Conservation (phyloP, 306 rosid species). For the Echinosophora koreensis region DNA sequence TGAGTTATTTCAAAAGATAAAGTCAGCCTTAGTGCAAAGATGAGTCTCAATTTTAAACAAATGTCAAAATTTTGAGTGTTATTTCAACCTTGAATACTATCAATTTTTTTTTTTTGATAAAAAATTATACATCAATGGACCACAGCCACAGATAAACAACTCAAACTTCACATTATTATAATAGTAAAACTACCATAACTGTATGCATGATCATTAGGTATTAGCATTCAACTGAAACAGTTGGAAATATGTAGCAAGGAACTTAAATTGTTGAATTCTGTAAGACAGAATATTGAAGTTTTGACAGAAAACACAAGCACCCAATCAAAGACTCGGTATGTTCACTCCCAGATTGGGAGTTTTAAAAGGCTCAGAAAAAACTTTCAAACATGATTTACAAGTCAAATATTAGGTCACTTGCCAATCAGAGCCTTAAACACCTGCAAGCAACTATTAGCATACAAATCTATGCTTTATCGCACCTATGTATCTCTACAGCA, state of each 20-base stretch:
- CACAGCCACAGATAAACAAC: neutral
- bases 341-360: neutral
- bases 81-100: neutral
- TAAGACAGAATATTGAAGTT: neutral
- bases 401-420: conserved; percentile 17
- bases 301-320: neutral
- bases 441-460: conserved; percentile 14
- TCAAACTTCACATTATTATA: neutral
- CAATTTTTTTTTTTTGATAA: neutral
- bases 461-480: neutral
- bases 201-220: neutral
- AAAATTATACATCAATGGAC: too few relatives aligned
- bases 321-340: neutral
- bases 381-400: conserved; percentile 27
- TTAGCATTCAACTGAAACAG: neutral
- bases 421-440: conserved; percentile 11
- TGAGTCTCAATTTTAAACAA: neutral
- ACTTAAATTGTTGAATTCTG: neutral
- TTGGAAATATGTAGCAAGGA: neutral
- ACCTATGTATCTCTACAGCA: neutral
- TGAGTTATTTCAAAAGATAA: neutral
- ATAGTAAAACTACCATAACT: neutral
- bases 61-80: neutral
- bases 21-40: neutral
- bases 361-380: neutral